Conservation (phyloP, 1,284 basidiomycete genomes). For the Cryptococcus sp. region DNA sequence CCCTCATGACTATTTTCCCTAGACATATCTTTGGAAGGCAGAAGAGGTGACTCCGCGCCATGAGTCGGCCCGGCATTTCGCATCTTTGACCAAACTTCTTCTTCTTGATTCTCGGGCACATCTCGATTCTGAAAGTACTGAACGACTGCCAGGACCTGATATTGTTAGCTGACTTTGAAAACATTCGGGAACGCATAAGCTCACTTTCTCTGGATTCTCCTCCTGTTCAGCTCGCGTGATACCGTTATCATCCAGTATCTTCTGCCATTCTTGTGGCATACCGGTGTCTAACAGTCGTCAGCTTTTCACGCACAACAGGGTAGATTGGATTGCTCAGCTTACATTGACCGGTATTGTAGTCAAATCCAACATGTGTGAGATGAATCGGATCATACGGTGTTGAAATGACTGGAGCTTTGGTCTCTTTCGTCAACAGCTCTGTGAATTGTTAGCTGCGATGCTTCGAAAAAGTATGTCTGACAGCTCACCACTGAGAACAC, state of each 20-base stretch:
- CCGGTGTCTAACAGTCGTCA: constrained; percentile 60
- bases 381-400: constrained; percentile 99
- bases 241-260: constrained; percentile 90
- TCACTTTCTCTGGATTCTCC: constrained; percentile 87
- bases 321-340: constrained; percentile 7
- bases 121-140: constrained; percentile 65
- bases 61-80: constrained; percentile 36
- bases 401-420: constrained; percentile 77
- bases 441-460: constrained; percentile 2
- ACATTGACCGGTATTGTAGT: constrained; percentile 94
- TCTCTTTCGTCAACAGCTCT: constrained; percentile 66
- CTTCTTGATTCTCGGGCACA: constrained; percentile 32
- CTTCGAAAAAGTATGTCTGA: neutral
- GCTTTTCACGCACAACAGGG: neutral
- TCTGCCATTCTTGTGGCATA: constrained; percentile 98
- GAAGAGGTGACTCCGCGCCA: constrained; percentile 8
- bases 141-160: constrained; percentile 85
- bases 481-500: constrained; percentile 44
- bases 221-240: constrained; percentile 94
- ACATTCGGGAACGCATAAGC: neutral
- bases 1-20: constrained; percentile 38
- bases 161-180: neutral
- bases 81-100: constrained; percentile 76
- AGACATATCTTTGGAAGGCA: constrained; percentile 30
- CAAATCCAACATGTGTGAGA: constrained; percentile 98